Evolutionary conservation across 148 eudicot species (phyloP), one percentile per base, ranked within the genome.

Genomic region (Vaccinium darrowii): DNA sequence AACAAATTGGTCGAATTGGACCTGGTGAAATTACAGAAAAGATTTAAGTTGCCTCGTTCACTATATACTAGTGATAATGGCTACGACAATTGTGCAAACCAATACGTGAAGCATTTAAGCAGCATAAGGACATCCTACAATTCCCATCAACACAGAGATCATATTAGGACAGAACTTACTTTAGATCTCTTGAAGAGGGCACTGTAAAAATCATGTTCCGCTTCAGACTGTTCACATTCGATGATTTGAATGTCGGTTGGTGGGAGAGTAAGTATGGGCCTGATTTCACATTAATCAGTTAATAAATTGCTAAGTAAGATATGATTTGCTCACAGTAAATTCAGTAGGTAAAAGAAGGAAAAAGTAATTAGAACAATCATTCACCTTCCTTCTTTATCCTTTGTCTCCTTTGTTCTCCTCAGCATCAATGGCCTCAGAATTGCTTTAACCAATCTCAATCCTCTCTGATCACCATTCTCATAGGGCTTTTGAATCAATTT

Each of bases 141-240:
- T 77, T 77, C 33, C 27, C 4, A 4, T 77, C 80, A 51, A 13
- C 84, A 67, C 6, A 71, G 14, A 36, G 15, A 69, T 69, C 47
- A 83, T 53, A 58, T 52, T 19, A 49, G 8, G 11, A 85, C 36
- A 54, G 5, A 72, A 86, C 88, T 84, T 85, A 93, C 95, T 81
- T 93, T 92, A 13, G 95, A 93, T 92, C 92, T 92, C 89, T 67
- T 93, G 86, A 92, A 93, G 83, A 93, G 95, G 50, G 95, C 95
- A 84, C 82, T 85, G 74, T 93, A 93, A 81, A 93, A 93, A 60
- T 93, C 95, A 39, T 76, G 88, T 62, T 93, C 95, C 76, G 90
- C 95, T 88, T 92, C 95, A 15, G 94, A 89, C 75, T 92, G 95
- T 73, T 92, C 89, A 86, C 95, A 93, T 39, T 90, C 87, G 4